Evolutionary conservation across 805 yeast species (phyloP).

Genomic region (Suhomyces kilbournensis): DNA sequence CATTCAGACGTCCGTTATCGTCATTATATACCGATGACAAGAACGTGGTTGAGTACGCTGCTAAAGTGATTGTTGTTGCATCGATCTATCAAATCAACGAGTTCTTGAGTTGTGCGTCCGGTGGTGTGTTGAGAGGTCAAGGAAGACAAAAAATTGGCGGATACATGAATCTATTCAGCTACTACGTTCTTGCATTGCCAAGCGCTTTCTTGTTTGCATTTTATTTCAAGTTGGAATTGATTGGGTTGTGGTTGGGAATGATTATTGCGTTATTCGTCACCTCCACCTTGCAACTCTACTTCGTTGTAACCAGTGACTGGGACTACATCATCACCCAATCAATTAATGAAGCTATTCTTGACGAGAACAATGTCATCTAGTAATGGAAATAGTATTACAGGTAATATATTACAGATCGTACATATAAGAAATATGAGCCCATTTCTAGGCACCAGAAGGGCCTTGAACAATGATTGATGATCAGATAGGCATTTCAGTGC

Average conservation of each 20-base stretch:
- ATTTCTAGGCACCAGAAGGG: background rate
- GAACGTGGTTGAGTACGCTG: conserved; percentile 34
- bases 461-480: no score
- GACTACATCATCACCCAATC: conserved; percentile 38
- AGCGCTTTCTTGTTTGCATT: conserved; percentile 45
- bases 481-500: background rate
- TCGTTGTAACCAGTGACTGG: conserved; percentile 44
- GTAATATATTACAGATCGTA: background rate
- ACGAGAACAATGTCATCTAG: conserved; percentile 25
- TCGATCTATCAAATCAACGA: conserved; percentile 54
- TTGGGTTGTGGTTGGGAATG: conserved; percentile 51
- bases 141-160: conserved; percentile 60
- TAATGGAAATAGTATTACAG: background rate
- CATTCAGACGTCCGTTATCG: conserved; percentile 38
- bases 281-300: conserved; percentile 39
- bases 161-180: conserved; percentile 44
- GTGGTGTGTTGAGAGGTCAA: conserved; percentile 56
- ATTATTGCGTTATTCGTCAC: conserved; percentile 41
- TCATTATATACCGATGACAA: conserved; percentile 40
- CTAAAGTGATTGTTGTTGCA: conserved; percentile 43
- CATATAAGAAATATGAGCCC: background rate
- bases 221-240: conserved; percentile 32
- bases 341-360: conserved; percentile 41
- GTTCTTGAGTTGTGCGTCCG: conserved; percentile 46
- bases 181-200: conserved; percentile 50